These are phyloP conservation scores for Priceomyces medius DNA, from an alignment of 805 yeast species.

Conservation along the genomic window DNA sequence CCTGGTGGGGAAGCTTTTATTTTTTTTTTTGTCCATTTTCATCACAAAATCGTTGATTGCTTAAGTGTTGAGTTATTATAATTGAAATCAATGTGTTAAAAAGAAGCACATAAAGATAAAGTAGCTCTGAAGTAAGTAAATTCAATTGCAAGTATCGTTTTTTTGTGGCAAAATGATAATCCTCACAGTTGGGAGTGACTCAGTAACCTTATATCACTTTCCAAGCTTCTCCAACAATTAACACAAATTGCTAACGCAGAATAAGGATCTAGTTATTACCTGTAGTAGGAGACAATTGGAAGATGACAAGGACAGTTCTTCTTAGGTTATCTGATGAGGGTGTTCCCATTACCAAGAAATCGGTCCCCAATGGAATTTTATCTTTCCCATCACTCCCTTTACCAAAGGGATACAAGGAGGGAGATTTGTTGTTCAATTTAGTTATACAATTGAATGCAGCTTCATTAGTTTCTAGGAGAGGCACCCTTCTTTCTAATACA, in stretches of 20 bases:
- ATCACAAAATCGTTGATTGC: background rate
- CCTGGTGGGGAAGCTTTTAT: conserved; percentile 50
- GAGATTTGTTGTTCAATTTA: conserved; percentile 48
- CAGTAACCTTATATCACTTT: no score
- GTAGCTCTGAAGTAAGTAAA: background rate
- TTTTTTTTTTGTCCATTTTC: background rate
- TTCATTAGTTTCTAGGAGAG: conserved; percentile 67
- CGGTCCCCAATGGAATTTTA: conserved; percentile 47
- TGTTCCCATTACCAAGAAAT: conserved; percentile 39
- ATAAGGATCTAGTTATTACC: background rate
- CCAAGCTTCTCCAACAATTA: no score
- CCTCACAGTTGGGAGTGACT: no score
- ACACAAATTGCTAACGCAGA: background rate
- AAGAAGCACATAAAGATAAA: background rate
- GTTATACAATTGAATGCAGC: conserved; percentile 73
- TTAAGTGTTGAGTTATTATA: background rate
- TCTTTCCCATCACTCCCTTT: conserved; percentile 49
- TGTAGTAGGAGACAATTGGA: background rate
- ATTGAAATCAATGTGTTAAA: background rate
- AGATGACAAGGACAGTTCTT: conserved; percentile 33
- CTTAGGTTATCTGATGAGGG: conserved; percentile 49
- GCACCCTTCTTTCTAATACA: conserved; percentile 69
- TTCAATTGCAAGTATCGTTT: no score
- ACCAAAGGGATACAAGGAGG: conserved; percentile 26
- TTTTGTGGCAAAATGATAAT: no score